Conservation (phyloP, 2,329 filamentous ascomycete genomes). For the Penicillium sp. region DNA sequence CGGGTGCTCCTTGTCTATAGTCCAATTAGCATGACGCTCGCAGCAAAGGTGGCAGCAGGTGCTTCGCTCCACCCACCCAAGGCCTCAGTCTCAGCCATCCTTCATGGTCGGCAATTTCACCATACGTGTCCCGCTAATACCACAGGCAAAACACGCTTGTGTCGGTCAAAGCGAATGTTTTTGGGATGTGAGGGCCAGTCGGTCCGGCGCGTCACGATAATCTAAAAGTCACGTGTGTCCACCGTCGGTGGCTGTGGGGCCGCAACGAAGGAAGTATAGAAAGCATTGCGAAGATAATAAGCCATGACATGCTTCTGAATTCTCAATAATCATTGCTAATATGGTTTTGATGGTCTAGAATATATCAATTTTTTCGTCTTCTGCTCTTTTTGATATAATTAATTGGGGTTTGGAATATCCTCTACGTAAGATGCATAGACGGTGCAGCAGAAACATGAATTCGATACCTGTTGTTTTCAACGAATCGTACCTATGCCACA, state of each 20-base stretch:
- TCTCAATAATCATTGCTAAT: neutral
- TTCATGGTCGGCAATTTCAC: conserved; percentile 39
- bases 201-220: conserved; percentile 25
- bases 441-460: too few species aligned
- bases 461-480: too few species aligned
- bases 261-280: neutral
- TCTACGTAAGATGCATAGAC: too few species aligned
- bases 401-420: too few species aligned
- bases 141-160: neutral
- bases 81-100: conserved; percentile 43
- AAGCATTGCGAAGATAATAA: neutral
- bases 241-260: neutral
- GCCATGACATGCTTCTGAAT: neutral
- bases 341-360: too few species aligned
- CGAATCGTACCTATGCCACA: too few species aligned
- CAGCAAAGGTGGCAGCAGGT: neutral
- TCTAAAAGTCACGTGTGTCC: conserved; percentile 21
- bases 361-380: too few species aligned
- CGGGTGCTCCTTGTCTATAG: conserved; percentile 62
- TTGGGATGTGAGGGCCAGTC: conserved; percentile 11
- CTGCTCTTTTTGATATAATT: too few species aligned
- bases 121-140: neutral
- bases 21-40: conserved; percentile 23
- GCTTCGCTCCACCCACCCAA: conserved; percentile 35
- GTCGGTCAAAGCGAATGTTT: conserved; percentile 1